These are phyloP conservation scores for Aspergillus asperescens DNA, from an alignment of 495 filamentous ascomycete genomes.

Conservation along the genomic window DNA sequence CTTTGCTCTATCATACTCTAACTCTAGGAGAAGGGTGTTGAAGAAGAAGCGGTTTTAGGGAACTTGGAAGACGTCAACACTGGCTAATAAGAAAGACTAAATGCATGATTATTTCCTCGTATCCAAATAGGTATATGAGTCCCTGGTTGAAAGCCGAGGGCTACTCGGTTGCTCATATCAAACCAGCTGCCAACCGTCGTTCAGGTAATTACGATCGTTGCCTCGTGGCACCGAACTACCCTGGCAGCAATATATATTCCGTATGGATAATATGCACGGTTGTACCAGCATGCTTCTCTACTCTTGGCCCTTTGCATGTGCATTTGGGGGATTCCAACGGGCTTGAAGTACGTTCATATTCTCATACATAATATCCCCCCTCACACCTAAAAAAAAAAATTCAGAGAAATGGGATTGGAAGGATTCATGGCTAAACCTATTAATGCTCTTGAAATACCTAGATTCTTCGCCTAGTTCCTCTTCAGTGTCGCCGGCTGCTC, in stretches of 20 bases:
- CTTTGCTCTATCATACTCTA: no score
- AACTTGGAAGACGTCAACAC: not conserved
- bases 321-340: constrained; percentile 40
- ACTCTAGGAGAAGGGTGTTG: no score
- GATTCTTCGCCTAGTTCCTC: constrained; percentile 45
- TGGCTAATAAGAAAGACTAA: constrained; percentile 4
- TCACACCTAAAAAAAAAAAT: not conserved
- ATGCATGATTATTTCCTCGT: constrained; percentile 42
- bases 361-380: no score
- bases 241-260: constrained; percentile 41
- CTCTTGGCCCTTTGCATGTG: constrained; percentile 44
- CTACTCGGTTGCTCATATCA: constrained; percentile 44
- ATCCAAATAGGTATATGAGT: constrained; percentile 39
- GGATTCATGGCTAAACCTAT: no score
- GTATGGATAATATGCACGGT: constrained; percentile 41
- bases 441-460: constrained; percentile 20
- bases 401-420: not conserved
- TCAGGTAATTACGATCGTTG: constrained; percentile 39
- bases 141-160: constrained; percentile 45
- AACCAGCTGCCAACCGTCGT: constrained; percentile 42
- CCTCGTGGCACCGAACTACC: constrained; percentile 42
- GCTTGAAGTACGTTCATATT: constrained; percentile 29
- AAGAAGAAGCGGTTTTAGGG: no score
- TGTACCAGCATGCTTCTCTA: constrained; percentile 25
- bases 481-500: constrained; percentile 37